Base-by-base conservation (phyloP, 1,284 basidiomycete genomes). In the Hortiboletus rubellus region DNA sequence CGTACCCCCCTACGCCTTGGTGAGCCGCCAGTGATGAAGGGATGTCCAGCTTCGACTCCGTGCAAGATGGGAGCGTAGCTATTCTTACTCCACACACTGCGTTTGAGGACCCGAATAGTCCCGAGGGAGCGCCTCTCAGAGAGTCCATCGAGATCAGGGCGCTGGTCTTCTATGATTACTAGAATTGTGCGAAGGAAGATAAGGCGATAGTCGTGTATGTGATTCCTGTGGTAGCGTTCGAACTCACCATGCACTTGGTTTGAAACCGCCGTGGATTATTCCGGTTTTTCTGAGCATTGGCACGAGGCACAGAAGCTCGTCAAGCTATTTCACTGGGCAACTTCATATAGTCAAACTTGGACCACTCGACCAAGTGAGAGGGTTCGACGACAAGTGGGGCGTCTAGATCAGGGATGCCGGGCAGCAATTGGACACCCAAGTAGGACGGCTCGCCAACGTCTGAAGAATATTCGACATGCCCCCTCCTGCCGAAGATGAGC, bases 41-140 rank as follows among this genome's bases (percentile, higher is more conserved):
- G 10, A 40, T 7, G 6, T 42, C 22, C 47, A 49, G 57, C 41
- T 60, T 59, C 12, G 62, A 60, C 52, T 57, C 61, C 15, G 45
- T 60, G 42, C 59, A 63, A 44, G 76, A 77, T 46, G 74, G 70
- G n/a, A 72, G 65, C 43, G 72, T 78, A 12, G 75, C 79, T 14
- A 64, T 70, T 4, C 66, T 79, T 22, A 73, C 77, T 2, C 79
- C 79, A 9, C 80, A 82, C 60, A 78, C 76, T 3, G 77, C 66
- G 1, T 80, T 82, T 57, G 57, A 66, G 17, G 76, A 77, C 52
- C 75, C 73, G 17, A 67, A 66, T 5, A 72, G 66, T 12, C 75
- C 75, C 3, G 43, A 64, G 47, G 73, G 68, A 36, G 69, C 64
- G 2, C 74, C 71, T 14, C 48, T 66, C 0, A 66, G 76, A 42